phyloP scores from a whole-genome alignment of 1,284 basidiomycete genomes.

The Microbotryum lychnidis-dioicae region DNA sequence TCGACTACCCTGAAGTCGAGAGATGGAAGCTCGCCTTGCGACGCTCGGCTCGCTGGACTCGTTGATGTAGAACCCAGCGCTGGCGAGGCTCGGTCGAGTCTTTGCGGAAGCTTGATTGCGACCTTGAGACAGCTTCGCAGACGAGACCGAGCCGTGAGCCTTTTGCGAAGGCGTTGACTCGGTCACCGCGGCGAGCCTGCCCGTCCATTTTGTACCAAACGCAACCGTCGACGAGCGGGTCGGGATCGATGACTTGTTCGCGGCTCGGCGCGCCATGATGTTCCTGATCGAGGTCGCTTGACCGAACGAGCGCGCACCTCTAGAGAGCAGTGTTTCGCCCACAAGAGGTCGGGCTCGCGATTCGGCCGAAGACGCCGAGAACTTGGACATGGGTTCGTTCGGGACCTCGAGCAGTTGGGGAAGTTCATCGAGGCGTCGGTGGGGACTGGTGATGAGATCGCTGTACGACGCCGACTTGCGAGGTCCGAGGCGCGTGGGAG shows the following conservation, averaged over 20 bases:
- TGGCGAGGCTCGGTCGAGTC: not conserved
- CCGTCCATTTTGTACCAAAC: not conserved
- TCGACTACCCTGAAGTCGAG: too few species aligned
- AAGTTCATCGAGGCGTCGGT: too few species aligned
- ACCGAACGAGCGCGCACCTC: constrained; percentile 10
- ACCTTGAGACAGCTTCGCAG: not conserved
- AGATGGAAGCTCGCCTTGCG: too few species aligned
- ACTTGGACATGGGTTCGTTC: constrained; percentile 16
- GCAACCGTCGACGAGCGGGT: constrained; percentile 12
- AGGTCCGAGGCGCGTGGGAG: too few species aligned
- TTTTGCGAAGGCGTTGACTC: not conserved
- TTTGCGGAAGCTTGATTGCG: not conserved
- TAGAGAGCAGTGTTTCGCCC: not conserved
- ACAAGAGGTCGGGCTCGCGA: constrained; percentile 1
- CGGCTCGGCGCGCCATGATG: constrained; percentile 5
- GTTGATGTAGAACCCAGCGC: too few species aligned
- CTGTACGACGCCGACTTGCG: too few species aligned
- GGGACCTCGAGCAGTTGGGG: not conserved
- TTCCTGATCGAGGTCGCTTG: constrained; percentile 4
- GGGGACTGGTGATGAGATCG: too few species aligned
- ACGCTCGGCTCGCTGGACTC: too few species aligned
- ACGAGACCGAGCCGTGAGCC: not conserved
- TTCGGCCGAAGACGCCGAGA: constrained; percentile 21
- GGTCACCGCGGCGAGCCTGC: not conserved
- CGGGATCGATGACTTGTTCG: constrained; percentile 10